Evolutionary conservation across 345 rosid genomes (phyloP).

Genomic region (Sonneratia caseolaris): DNA sequence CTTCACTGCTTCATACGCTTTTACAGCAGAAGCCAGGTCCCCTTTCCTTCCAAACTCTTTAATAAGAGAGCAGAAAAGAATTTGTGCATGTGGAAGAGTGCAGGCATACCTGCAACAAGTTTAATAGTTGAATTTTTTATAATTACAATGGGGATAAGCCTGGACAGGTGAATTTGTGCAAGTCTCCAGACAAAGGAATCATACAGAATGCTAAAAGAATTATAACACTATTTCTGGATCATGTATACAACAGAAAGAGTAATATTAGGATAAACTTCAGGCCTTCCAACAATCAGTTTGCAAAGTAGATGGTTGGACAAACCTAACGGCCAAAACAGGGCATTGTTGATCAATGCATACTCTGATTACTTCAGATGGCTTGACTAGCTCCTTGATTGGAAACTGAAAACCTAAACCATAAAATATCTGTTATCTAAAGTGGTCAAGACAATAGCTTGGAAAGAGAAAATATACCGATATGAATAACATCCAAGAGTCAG

Average conservation of each 20-base stretch:
- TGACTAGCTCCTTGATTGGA: constrained; percentile 52
- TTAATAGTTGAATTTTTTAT: constrained; percentile 14
- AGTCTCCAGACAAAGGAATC: neutral
- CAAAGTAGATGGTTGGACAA: neutral
- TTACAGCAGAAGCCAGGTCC: constrained; percentile 63
- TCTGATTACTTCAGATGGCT: constrained; percentile 43
- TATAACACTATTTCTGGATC: neutral
- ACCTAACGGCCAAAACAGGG: constrained; percentile 68
- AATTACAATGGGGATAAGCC: neutral
- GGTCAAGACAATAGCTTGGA: neutral
- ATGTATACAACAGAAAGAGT: neutral
- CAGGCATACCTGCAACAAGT: constrained; percentile 54
- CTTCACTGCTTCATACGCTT: constrained; percentile 58
- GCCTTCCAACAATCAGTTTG: neutral
- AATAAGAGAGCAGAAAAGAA: constrained; percentile 53
- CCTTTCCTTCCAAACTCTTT: constrained; percentile 67
- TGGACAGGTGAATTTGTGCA: neutral
- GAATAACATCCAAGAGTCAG: neutral
- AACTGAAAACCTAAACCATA: constrained; percentile 48
- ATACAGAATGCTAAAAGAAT: neutral
- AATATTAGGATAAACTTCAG: neutral
- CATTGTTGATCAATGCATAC: constrained; percentile 45
- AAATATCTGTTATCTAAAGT: constrained; percentile 3
- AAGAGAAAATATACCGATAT: neutral
- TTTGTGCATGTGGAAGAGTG: constrained; percentile 54